Evolutionary conservation across 108 stramenopile genomes (phyloP).

Genomic region (Aurantiochytrium sp.): DNA sequence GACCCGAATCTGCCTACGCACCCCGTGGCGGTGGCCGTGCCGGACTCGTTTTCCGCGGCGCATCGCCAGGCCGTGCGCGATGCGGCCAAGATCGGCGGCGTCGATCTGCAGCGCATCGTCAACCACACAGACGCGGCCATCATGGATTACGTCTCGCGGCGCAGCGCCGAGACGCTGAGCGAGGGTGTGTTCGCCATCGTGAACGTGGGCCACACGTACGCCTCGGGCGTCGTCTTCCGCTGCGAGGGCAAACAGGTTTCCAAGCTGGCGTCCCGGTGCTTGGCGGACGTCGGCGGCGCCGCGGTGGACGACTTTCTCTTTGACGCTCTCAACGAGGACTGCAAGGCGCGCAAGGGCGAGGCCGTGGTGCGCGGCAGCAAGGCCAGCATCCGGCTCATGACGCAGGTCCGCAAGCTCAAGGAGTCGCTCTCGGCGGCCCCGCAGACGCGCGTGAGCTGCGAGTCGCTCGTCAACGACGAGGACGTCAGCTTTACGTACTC

Average conservation of each 20-base stretch:
- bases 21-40: neutral
- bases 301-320: neutral
- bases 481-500: neutral
- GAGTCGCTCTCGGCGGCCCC: neutral
- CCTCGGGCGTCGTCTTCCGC: neutral
- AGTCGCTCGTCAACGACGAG: constrained; percentile 24
- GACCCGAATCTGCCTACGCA: neutral
- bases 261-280: neutral
- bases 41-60: neutral
- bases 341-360: constrained; percentile 8
- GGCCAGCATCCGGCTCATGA: constrained; percentile 7
- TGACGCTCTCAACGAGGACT: neutral
- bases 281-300: neutral
- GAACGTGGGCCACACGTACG: constrained; percentile 1
- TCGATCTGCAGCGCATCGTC: constrained; percentile 1
- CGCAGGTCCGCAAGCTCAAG: constrained; percentile 17
- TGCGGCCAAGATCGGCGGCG: constrained; percentile 13
- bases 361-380: neutral
- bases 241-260: constrained; percentile 2
- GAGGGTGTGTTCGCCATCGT: neutral
- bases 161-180: neutral
- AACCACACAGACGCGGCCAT: constrained; percentile 5
- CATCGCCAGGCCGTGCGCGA: neutral
- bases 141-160: constrained; percentile 5
- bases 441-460: neutral